Evolutionary conservation across 2,329 filamentous ascomycete genomes (phyloP).

Genomic region (Teratosphaeria epicoccoides): DNA sequence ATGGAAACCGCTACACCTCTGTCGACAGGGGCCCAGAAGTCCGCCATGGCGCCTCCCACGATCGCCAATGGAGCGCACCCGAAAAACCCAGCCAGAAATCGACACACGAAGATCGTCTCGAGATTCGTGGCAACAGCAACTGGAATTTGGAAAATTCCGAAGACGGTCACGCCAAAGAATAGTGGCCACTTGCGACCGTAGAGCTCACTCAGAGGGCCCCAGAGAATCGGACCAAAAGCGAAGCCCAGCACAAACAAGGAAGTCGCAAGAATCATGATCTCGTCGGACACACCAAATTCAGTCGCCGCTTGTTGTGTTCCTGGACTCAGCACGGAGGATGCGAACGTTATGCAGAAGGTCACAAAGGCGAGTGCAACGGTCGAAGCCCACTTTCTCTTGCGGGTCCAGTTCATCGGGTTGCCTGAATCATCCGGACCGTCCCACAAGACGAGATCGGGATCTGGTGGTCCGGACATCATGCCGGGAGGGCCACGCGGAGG

Average conservation of each 20-base stretch:
- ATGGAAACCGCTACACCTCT: slow-evolving; percentile 1
- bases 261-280: slow-evolving; percentile 41
- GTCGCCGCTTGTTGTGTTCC: slow-evolving; percentile 31
- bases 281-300: slow-evolving; percentile 35
- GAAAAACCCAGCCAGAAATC: not conserved
- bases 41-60: not conserved
- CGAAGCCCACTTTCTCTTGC: not conserved
- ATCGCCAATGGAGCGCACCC: not conserved
- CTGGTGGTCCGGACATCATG: not conserved
- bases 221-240: slow-evolving; percentile 27
- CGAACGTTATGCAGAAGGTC: slow-evolving; percentile 33
- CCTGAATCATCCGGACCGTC: slow-evolving; percentile 11
- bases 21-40: not conserved
- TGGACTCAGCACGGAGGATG: slow-evolving; percentile 37
- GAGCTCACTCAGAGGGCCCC: slow-evolving; percentile 17
- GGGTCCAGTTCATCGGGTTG: slow-evolving; percentile 22
- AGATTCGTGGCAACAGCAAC: not conserved
- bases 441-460: slow-evolving; percentile 8
- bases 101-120: not conserved
- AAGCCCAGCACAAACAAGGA: slow-evolving; percentile 23
- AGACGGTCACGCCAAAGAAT: not conserved
- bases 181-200: not conserved
- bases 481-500: not conserved
- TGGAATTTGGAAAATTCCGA: not conserved
- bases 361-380: not conserved